Conservation (phyloP, 345 rosid species). For the Pistacia integerrima region DNA sequence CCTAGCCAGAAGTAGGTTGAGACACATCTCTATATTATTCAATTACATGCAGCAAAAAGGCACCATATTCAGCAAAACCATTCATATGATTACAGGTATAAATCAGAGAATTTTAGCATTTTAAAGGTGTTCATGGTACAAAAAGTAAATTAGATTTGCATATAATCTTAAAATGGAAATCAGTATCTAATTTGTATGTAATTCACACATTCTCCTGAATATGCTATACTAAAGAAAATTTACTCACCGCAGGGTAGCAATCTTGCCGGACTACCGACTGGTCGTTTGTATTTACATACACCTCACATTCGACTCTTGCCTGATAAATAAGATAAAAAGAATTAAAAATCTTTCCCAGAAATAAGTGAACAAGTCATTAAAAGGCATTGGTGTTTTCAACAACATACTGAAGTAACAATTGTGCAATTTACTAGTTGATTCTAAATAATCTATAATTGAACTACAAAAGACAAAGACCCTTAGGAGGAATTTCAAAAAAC, state of each 20-base stretch:
- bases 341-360: constrained; percentile 10
- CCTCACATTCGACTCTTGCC: constrained; percentile 76
- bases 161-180: neutral
- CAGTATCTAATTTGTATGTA: neutral
- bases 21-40: neutral
- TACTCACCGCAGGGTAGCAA: constrained; percentile 65
- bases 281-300: constrained; percentile 57
- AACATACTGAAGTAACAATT: too few species aligned
- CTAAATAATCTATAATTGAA: neutral
- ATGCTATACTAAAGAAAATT: neutral
- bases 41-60: neutral
- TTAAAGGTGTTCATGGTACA: neutral
- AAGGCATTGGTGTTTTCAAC: too few species aligned
- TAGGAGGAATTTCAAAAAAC: constrained; percentile 58
- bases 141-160: neutral
- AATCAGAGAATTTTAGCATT: neutral
- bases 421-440: too few species aligned
- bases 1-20: neutral
- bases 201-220: neutral
- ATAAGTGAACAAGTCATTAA: neutral
- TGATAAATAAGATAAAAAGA: constrained; percentile 31
- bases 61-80: neutral
- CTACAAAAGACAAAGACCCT: constrained; percentile 32
- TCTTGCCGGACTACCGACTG: constrained; percentile 66
- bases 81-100: neutral